Evolutionary conservation across 2,329 filamentous ascomycete genomes (phyloP).

Genomic region (Hypoxylon sp.): DNA sequence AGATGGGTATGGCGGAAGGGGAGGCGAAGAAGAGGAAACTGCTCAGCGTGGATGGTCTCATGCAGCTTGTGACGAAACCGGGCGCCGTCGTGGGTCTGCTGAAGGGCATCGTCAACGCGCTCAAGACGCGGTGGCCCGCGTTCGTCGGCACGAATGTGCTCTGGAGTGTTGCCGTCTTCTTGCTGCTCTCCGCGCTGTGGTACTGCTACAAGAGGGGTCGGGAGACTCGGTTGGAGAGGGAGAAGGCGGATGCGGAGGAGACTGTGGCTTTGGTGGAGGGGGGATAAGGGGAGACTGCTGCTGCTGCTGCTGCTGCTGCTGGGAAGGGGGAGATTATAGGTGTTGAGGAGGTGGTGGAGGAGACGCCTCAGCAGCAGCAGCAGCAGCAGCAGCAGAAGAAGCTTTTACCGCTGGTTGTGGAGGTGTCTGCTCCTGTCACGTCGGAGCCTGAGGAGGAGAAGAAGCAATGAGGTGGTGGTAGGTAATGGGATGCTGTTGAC

Average conservation of each 20-base stretch:
- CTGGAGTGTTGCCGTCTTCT: constrained; percentile 86
- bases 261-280: too few species aligned
- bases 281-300: neutral
- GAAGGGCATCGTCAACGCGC: constrained; percentile 86
- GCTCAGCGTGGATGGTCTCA: constrained; percentile 74
- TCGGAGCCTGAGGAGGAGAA: neutral
- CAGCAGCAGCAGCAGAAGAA: constrained; percentile 10
- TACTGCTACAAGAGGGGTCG: constrained; percentile 96
- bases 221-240: constrained; percentile 78
- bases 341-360: constrained; percentile 1
- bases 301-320: neutral
- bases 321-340: neutral
- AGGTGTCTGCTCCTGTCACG: constrained; percentile 10
- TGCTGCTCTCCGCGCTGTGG: constrained; percentile 94
- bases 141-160: constrained; percentile 91
- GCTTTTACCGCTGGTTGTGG: too few species aligned
- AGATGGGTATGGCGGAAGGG: constrained; percentile 57
- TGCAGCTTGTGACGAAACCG: constrained; percentile 83
- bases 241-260: constrained; percentile 49
- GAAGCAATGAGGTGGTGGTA: neutral
- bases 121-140: constrained; percentile 88
- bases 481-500: neutral
- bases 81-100: constrained; percentile 86
- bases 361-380: neutral
- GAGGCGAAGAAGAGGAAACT: constrained; percentile 71